Evolutionary conservation across 2,329 filamentous ascomycete genomes (phyloP), one percentile per base, ranked within the genome.

Genomic region (Penicillium psychrosexuale): DNA sequence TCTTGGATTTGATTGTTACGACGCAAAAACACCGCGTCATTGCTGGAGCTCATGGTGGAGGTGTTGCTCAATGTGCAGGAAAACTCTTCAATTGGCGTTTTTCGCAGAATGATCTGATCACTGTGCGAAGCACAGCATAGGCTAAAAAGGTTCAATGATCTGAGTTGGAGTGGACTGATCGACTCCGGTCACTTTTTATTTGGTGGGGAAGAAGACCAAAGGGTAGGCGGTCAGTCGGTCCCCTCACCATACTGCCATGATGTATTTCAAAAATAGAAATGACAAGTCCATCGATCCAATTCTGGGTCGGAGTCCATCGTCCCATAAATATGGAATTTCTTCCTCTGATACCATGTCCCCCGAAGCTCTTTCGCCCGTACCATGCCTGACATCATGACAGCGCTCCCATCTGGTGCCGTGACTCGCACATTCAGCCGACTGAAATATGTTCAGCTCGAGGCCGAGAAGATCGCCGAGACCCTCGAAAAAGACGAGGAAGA

Each of bases 1-100:
- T 79, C 77, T 65, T 78, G 75, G 46, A 80, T 77, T 57, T 77
- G 76, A 56, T 78, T 77, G 59, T 79, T 77, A 56, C 77, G 75
- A 54, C 75, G 75, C 43, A 74, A 67, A 53, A 75, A 72, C 34
- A 77, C 74, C 47, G 69, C 66, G 51, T 75, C 71, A 61, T 70
- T 71, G 53, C 63, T 61, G 45, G 72, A 65, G 50, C 68, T 68
- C 70, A 73, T 73, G 47, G 33, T 55, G 57, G 33, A 13, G 33
- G 37, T 47, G 42, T 50, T 33, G 33, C 49, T 47, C 40, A 27
- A 47, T 7, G n/a, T 15, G 37, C 22, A 17, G 30, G 46, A 22
- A 8, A 24, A 34, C 22, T 3, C n/a, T 48, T 37, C 37, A 34
- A 27, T 40, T 15, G 48, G 33, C 19, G 11, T 36, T 8, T 44